Evolutionary conservation across 768 basidiomycete genomes (phyloP).

Genomic region (Rhodotorula toruloides): DNA sequence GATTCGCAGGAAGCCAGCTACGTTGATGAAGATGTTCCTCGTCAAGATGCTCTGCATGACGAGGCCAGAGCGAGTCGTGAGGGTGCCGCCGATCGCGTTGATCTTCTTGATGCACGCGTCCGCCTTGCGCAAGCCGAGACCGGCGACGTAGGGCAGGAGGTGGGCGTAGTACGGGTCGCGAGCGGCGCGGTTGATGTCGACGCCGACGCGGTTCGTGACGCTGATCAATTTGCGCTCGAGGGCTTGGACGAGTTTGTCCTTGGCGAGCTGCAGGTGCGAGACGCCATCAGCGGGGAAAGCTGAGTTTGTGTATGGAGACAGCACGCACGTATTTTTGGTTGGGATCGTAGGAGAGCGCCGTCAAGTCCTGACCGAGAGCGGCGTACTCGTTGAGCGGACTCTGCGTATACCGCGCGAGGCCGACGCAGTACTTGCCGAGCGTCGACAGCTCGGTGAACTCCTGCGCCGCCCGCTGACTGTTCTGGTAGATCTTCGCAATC

Average conservation of each 20-base stretch:
- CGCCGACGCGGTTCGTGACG: slow-evolving; percentile 83
- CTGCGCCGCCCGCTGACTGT: slow-evolving; percentile 73
- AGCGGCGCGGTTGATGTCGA: slow-evolving; percentile 91
- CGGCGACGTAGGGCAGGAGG: slow-evolving; percentile 82
- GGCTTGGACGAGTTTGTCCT: slow-evolving; percentile 71
- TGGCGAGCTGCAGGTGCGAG: slow-evolving; percentile 60
- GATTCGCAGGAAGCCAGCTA: slow-evolving; percentile 84
- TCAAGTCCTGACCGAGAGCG: slow-evolving; percentile 76
- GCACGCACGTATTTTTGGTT: slow-evolving; percentile 71
- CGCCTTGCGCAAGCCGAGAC: slow-evolving; percentile 90
- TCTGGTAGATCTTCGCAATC: slow-evolving; percentile 87
- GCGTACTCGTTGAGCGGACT: slow-evolving; percentile 92
- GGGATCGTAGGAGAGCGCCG: slow-evolving; percentile 74
- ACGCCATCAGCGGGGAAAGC: not conserved
- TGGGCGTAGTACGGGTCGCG: slow-evolving; percentile 82
- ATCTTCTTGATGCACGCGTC: slow-evolving; percentile 77
- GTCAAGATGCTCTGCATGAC: slow-evolving; percentile 72
- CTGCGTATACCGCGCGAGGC: slow-evolving; percentile 85
- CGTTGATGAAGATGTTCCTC: slow-evolving; percentile 84
- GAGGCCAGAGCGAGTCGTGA: slow-evolving; percentile 82
- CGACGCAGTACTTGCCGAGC: slow-evolving; percentile 85
- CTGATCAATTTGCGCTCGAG: slow-evolving; percentile 87
- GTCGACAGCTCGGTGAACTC: slow-evolving; percentile 75
- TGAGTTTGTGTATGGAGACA: not conserved
- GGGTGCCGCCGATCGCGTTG: slow-evolving; percentile 67